Evolutionary conservation across 768 basidiomycete species (phyloP), one percentile per base, ranked within the genome.

Genomic region (Serendipita sp.): DNA sequence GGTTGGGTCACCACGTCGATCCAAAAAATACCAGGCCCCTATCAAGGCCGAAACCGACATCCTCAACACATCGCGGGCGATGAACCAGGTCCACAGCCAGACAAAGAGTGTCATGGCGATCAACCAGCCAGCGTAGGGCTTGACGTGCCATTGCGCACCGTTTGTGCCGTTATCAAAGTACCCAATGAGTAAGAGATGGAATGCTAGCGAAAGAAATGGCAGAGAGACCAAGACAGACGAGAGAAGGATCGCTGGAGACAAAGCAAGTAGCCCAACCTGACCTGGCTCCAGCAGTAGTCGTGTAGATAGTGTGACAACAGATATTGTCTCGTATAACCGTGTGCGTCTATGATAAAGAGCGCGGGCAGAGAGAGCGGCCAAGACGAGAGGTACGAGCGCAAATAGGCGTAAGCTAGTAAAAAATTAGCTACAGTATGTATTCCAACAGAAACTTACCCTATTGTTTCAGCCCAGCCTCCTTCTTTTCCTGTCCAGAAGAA

Each of bases 21-120:
- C 16, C 0, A 72, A 72, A 74, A 91, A 95, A 72, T 95, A 96
- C 93, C 93, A 97, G 51, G 86, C 85, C 1, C 92, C 93, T 38
- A 97, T 82, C 3, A 93, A 89, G 35, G 86, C 86, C 0, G 91
- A 86, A 65, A 85, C 83, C 2, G 85, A 82, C 64, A 86, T 88
- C 4, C 90, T 78, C 48, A 92, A 74, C 1, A 90, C 71, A 1
- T 92, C 92, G 45, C 92, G 79, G 18, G 88, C 83, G 24, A 96
- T 86, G 8, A 80, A 82, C 81, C 86, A 85, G 18, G 80, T 84
- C 86, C 86, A 87, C n/a, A 85, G 72, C 83, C 85, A 87, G 0
- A 83, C 72, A 1, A 74, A 72, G 3, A 80, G 72, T 0, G 80
- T 76, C 2, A 76, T 74, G n/a, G 78, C 73, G 32, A 85, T 85